Conservation (phyloP, 345 rosid genomes). For the Lepidium sativum region DNA sequence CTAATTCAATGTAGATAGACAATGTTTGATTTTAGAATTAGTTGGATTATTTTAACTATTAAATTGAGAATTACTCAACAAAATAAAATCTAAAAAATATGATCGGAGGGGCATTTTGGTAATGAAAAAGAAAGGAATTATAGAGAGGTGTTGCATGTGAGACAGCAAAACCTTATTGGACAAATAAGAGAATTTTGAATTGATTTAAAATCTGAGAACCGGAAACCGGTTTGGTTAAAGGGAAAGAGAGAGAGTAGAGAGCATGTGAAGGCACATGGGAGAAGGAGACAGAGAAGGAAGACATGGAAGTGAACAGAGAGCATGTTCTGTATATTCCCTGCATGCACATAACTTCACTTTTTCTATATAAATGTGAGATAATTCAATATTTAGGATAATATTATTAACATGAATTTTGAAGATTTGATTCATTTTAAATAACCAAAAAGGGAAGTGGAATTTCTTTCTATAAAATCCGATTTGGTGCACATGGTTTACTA, state of each 20-base stretch:
- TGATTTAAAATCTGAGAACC: constrained; percentile 7
- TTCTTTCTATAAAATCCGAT: constrained; percentile 14
- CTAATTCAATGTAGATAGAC: too few relatives aligned
- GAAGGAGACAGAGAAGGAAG: constrained; percentile 15
- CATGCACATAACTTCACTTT: constrained; percentile 20
- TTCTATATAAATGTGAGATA: not conserved
- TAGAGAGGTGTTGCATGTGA: constrained; percentile 7
- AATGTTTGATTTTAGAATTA: too few relatives aligned
- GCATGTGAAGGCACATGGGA: constrained; percentile 30
- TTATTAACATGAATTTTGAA: not conserved
- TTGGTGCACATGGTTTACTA: constrained; percentile 20
- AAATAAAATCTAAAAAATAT: too few relatives aligned
- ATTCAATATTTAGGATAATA: not conserved
- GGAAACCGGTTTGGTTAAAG: not conserved
- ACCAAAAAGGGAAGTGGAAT: not conserved
- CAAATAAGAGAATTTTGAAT: not conserved
- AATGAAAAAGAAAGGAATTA: not conserved
- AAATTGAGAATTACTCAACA: too few relatives aligned
- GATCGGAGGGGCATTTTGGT: too few relatives aligned
- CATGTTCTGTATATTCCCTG: constrained; percentile 32
- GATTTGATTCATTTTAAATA: not conserved
- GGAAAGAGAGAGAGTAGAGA: not conserved
- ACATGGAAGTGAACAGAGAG: constrained; percentile 23
- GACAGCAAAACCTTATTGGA: constrained; percentile 10
- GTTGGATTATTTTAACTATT: too few relatives aligned